Evolutionary conservation across 2,329 filamentous ascomycete species (phyloP).

Genomic region (Hymenoscyphus salicellus): DNA sequence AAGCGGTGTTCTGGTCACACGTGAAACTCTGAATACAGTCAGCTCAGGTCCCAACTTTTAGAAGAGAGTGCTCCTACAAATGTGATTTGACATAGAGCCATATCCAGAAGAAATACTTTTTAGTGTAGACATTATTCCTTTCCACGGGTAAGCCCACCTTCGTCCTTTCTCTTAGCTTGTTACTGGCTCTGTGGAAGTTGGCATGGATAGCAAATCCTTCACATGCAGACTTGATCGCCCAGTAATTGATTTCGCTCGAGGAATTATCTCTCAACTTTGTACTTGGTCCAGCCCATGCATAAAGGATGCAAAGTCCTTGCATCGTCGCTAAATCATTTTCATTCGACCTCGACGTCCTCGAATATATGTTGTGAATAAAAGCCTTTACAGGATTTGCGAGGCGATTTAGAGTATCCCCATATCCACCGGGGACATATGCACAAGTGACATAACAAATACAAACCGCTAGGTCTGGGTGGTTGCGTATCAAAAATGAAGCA

Average conservation of each 20-base stretch:
- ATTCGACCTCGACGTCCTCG: neutral
- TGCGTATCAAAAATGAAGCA: neutral
- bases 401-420: neutral
- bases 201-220: constrained; percentile 4
- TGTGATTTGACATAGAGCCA: constrained; percentile 2
- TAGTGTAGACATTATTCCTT: neutral
- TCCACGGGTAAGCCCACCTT: neutral
- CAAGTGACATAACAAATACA: constrained; percentile 7
- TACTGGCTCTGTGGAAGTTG: neutral
- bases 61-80: neutral
- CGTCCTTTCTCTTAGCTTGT: neutral
- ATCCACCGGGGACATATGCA: neutral
- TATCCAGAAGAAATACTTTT: neutral
- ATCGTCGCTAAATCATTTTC: constrained; percentile 3
- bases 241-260: neutral
- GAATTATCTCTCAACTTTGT: neutral
- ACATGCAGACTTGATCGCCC: constrained; percentile 3
- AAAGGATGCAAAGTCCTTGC: neutral
- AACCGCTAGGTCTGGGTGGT: neutral
- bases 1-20: neutral
- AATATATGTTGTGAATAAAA: neutral
- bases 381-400: neutral
- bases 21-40: neutral
- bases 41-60: neutral
- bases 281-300: neutral